A percentile compares a stretch with the other conserved stretches of the same genome.
Conservation (phyloP, 2,329 filamentous ascomycete genomes). For the Didymella glomerata region DNA sequence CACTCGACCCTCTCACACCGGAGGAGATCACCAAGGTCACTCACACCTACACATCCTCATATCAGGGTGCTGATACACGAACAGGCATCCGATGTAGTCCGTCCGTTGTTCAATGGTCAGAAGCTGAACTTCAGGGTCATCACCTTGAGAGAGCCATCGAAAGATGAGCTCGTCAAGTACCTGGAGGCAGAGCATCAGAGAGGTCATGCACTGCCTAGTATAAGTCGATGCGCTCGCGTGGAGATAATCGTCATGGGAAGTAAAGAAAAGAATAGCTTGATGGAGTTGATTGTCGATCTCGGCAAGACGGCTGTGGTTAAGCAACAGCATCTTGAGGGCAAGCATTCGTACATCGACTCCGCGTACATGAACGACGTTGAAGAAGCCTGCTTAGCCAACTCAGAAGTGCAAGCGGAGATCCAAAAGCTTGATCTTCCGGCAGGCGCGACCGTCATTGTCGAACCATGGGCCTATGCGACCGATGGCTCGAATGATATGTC, state of each 20-base stretch:
- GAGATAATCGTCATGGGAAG: constrained; percentile 43
- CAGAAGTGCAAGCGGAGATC: constrained; percentile 56
- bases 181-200: constrained; percentile 54
- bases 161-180: constrained; percentile 57
- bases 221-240: constrained; percentile 53
- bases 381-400: constrained; percentile 56
- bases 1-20: constrained; percentile 20
- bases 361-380: constrained; percentile 61
- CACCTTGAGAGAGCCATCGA: constrained; percentile 61
- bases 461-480: constrained; percentile 65
- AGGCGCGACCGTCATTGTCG: constrained; percentile 57
- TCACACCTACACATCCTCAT: not conserved
- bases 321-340: constrained; percentile 50
- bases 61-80: not conserved
- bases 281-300: constrained; percentile 44
- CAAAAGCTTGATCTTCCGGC: constrained; percentile 51
- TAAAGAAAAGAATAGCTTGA: constrained; percentile 51
- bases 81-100: constrained; percentile 45
- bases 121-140: constrained; percentile 59
- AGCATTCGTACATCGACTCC: constrained; percentile 59
- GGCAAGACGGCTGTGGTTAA: constrained; percentile 26
- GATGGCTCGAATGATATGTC: constrained; percentile 63
- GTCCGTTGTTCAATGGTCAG: constrained; percentile 45
- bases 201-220: constrained; percentile 33
- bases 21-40: constrained; percentile 16